A percentile compares a stretch with the other conserved stretches of the same genome.
Evolutionary conservation across 805 yeast genomes (phyloP).

Genomic region (Ogataea methanolica): DNA sequence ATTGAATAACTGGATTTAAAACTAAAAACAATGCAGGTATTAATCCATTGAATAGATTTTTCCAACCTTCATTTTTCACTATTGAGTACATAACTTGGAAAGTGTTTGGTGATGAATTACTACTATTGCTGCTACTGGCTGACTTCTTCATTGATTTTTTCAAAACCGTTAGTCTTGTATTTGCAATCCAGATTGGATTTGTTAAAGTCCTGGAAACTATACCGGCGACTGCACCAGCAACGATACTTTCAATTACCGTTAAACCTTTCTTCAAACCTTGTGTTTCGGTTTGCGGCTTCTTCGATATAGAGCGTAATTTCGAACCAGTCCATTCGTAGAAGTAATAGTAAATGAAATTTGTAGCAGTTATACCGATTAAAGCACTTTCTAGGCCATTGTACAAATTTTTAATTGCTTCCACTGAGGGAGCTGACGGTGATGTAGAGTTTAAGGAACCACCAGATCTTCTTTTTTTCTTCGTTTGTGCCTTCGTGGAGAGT

Average conservation of each 20-base stretch:
- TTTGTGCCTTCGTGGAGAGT: conserved; percentile 81
- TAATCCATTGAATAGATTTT: conserved; percentile 76
- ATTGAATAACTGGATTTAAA: conserved; percentile 84
- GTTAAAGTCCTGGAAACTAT: conserved; percentile 75
- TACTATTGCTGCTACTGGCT: background rate
- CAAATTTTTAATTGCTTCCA: conserved; percentile 63
- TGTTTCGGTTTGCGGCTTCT: background rate
- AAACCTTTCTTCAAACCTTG: conserved; percentile 31
- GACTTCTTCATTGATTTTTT: conserved; percentile 20
- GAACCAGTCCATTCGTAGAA: conserved; percentile 68
- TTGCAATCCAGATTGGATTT: conserved; percentile 94
- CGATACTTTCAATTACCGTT: conserved; percentile 61
- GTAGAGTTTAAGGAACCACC: conserved; percentile 9
- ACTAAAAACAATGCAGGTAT: conserved; percentile 85
- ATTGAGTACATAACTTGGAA: conserved; percentile 57
- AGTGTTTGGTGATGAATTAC: conserved; percentile 33
- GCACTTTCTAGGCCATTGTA: conserved; percentile 90
- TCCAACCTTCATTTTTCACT: conserved; percentile 63
- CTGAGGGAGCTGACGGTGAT: background rate
- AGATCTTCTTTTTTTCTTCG: conserved; percentile 22
- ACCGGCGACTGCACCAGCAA: conserved; percentile 84
- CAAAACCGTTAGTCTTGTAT: conserved; percentile 77
- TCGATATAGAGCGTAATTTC: conserved; percentile 10
- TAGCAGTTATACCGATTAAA: conserved; percentile 75
- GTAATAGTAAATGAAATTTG: conserved; percentile 87